Evolutionary conservation across 164 flowering plant species (phyloP).

Genomic region (Aristolochia contorta): DNA sequence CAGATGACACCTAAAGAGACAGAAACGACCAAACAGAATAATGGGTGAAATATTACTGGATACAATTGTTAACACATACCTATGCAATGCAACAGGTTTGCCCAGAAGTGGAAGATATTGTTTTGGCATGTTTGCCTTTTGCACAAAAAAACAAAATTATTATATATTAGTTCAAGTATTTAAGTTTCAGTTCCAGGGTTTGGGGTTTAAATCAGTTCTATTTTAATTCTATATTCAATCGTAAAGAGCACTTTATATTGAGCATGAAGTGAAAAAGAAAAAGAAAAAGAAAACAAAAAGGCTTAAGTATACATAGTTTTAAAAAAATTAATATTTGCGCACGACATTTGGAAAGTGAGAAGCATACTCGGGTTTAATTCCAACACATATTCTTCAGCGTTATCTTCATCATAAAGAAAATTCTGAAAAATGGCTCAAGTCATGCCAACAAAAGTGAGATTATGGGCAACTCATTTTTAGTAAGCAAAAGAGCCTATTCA

Average conservation of each 20-base stretch:
- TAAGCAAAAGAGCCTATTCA: too few species aligned
- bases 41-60: too few species aligned
- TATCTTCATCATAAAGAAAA: too few species aligned
- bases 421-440: too few species aligned
- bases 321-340: background rate
- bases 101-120: slow-evolving; percentile 92
- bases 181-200: too few species aligned
- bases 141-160: slow-evolving; percentile 20
- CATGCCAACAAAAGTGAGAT: too few species aligned
- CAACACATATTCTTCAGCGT: too few species aligned
- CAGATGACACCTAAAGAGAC: background rate
- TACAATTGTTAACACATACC: slow-evolving; percentile 24
- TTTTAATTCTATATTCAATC: too few species aligned
- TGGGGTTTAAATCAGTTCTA: too few species aligned
- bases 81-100: slow-evolving; percentile 88
- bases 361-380: too few species aligned
- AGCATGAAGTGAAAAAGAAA: background rate
- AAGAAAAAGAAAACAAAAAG: too few species aligned
- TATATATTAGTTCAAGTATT: slow-evolving; percentile 10
- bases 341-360: background rate
- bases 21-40: background rate
- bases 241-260: background rate
- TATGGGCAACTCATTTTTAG: too few species aligned
- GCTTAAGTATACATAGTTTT: background rate
- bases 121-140: slow-evolving; percentile 93